Evolutionary conservation across 345 rosid genomes (phyloP).

Genomic region (Aquilaria sinensis): DNA sequence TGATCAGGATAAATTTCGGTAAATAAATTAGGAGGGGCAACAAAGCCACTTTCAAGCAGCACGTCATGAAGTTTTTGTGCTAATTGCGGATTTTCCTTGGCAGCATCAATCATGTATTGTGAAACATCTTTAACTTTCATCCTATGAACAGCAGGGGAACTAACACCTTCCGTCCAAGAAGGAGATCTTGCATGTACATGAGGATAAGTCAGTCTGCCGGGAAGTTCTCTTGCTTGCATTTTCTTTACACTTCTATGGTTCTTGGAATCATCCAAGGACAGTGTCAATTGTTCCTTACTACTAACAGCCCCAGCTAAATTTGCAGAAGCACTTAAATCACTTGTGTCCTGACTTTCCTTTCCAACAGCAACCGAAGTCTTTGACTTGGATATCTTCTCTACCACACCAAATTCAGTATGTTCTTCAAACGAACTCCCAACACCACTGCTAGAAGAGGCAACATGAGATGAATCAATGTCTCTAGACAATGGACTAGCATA

Average conservation of each 20-base stretch:
- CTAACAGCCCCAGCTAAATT: constrained; percentile 16
- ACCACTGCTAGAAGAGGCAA: constrained; percentile 67
- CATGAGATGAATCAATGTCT: constrained; percentile 53
- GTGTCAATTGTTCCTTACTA: constrained; percentile 34
- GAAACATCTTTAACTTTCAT: constrained; percentile 97
- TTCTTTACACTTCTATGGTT: constrained; percentile 26
- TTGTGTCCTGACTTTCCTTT: constrained; percentile 37
- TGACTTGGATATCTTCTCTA: constrained; percentile 39
- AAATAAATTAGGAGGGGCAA: constrained; percentile 81
- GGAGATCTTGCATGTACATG: constrained; percentile 69
- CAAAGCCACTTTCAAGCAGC: constrained; percentile 87
- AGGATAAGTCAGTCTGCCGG: constrained; percentile 44
- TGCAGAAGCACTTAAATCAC: constrained; percentile 23
- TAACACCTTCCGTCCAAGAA: constrained; percentile 97
- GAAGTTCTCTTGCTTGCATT: constrained; percentile 23
- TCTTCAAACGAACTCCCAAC: constrained; percentile 60
- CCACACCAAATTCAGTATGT: constrained; percentile 46
- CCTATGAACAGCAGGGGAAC: constrained; percentile 72
- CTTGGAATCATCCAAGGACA: constrained; percentile 23
- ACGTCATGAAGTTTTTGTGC: constrained; percentile 93
- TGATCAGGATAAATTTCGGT: constrained; percentile 55
- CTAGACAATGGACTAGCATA: constrained; percentile 62
- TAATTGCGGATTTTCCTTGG: constrained; percentile 89
- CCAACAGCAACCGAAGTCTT: constrained; percentile 26
- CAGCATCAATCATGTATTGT: constrained; percentile 89